Evolutionary conservation across 78 protist genomes (phyloP).

Genomic region (Salpingoeca rosetta): DNA sequence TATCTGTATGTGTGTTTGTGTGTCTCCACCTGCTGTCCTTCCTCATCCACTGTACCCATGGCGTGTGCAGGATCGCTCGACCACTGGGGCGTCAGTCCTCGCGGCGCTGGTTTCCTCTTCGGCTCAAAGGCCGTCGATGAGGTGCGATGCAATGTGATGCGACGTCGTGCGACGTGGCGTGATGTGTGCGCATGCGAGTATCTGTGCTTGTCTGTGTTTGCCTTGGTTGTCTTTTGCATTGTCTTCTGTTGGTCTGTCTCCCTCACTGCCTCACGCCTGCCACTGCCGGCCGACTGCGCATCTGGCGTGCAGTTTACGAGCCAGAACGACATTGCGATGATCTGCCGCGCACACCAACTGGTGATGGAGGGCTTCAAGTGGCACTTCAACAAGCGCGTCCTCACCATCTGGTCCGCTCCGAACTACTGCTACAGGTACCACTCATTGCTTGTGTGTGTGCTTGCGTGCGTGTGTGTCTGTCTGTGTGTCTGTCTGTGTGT

Average conservation of each 20-base stretch:
- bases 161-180: no score
- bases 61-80: slow-evolving; percentile 73
- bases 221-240: neutral
- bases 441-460: no score
- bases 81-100: slow-evolving; percentile 93
- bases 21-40: neutral
- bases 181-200: neutral
- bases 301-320: slow-evolving; percentile 62
- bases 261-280: no score
- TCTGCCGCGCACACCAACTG: slow-evolving; percentile 98
- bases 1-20: neutral
- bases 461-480: no score
- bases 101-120: slow-evolving; percentile 99
- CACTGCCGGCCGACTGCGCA: no score
- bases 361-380: slow-evolving; percentile 92
- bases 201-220: neutral
- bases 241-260: slow-evolving; percentile 3
- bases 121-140: slow-evolving; percentile 85
- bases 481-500: slow-evolving; percentile 13
- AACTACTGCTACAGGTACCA: slow-evolving; percentile 98
- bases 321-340: slow-evolving; percentile 72
- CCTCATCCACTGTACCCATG: neutral
- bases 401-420: slow-evolving; percentile 99
- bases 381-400: slow-evolving; percentile 43
- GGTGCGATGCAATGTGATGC: slow-evolving; percentile 4